A percentile compares a stretch with the other conserved stretches of the same genome.
phyloP scores from a whole-genome alignment of 1,139 yeast species.

The Yamadazyma epiphylla region DNA sequence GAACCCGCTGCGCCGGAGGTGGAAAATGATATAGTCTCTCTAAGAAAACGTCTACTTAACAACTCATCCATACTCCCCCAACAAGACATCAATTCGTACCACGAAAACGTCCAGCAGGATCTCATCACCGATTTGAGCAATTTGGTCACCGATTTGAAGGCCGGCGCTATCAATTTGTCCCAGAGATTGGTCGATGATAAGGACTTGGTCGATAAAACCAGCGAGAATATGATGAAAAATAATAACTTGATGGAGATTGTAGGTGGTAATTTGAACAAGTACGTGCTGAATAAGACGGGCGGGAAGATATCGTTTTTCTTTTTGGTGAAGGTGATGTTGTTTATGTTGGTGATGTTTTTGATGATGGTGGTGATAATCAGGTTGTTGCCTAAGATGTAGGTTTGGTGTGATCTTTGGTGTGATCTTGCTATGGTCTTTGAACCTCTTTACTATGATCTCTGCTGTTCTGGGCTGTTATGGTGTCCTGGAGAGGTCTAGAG shows the following conservation, averaged over 20 bases:
- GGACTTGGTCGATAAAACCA: constrained; percentile 30
- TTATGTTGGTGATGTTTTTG: constrained; percentile 22
- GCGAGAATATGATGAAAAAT: constrained; percentile 35
- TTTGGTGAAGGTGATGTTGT: constrained; percentile 25
- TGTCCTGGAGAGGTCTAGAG: too few relatives aligned
- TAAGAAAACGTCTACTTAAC: constrained; percentile 11
- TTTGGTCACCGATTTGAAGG: constrained; percentile 32
- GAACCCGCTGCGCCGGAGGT: not conserved
- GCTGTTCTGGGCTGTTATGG: too few relatives aligned
- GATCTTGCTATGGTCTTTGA: too few relatives aligned
- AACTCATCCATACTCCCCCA: constrained; percentile 4
- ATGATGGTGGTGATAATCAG: constrained; percentile 24
- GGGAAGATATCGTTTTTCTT: constrained; percentile 36
- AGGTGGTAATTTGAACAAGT: constrained; percentile 35
- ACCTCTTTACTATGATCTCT: too few relatives aligned
- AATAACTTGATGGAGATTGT: constrained; percentile 34
- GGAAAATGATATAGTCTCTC: constrained; percentile 3
- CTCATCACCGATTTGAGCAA: constrained; percentile 35
- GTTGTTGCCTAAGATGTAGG: constrained; percentile 25
- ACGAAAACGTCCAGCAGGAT: constrained; percentile 43
- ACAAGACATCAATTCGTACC: constrained; percentile 26
- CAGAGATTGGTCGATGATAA: constrained; percentile 36
- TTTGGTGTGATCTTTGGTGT: too few relatives aligned
- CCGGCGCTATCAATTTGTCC: constrained; percentile 34
- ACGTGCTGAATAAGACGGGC: constrained; percentile 35